Conservation (phyloP, 441 rosid species). For the Kokia cookei region DNA sequence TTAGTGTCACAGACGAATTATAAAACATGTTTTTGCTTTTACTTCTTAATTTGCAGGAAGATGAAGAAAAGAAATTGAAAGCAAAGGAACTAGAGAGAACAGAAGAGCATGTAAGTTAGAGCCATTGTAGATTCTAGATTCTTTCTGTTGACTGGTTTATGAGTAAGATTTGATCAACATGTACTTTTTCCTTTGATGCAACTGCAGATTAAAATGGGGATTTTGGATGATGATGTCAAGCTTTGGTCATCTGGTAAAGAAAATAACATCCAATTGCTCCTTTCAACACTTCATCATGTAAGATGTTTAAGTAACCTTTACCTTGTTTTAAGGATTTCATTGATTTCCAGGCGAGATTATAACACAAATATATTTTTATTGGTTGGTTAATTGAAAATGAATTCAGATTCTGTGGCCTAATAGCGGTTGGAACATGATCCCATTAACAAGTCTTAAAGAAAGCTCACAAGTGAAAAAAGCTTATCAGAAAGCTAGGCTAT, state of each 20-base stretch:
- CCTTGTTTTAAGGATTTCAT: background rate
- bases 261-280: constrained; percentile 58
- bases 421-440: constrained; percentile 63
- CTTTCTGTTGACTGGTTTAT: background rate
- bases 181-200: background rate
- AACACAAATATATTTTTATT: background rate
- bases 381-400: background rate
- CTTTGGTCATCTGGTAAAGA: constrained; percentile 81
- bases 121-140: background rate
- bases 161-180: background rate
- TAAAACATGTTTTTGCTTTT: background rate
- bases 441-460: constrained; percentile 54
- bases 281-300: constrained; percentile 79
- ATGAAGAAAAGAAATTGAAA: constrained; percentile 30
- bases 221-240: constrained; percentile 54
- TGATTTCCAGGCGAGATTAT: background rate
- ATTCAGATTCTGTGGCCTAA: constrained; percentile 70
- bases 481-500: constrained; percentile 84
- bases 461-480: constrained; percentile 84
- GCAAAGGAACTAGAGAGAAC: constrained; percentile 32
- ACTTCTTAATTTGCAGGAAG: constrained; percentile 21
- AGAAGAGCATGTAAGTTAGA: constrained; percentile 45
- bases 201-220: constrained; percentile 47
- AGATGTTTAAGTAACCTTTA: constrained; percentile 3
- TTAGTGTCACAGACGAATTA: background rate